phyloP scores from a whole-genome alignment of 2,329 filamentous ascomycete species.

The Colletotrichum gigasporum region DNA sequence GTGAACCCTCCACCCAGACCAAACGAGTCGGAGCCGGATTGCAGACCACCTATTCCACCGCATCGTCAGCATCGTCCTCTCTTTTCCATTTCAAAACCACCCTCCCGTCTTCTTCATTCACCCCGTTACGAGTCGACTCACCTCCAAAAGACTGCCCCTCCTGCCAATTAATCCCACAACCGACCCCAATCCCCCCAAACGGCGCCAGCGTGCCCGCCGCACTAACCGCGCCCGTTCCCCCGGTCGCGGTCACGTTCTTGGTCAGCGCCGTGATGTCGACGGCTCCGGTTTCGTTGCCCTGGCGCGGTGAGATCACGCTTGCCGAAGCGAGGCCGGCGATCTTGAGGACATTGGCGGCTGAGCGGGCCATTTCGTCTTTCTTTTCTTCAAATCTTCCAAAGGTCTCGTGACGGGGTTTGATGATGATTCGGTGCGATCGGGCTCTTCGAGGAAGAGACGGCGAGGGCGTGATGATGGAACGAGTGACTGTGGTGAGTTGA shows the following conservation, averaged over 20 bases:
- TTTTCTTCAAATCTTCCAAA: background rate
- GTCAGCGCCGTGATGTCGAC: conserved; percentile 24
- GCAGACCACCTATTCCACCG: background rate
- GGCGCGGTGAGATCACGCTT: background rate
- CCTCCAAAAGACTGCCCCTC: conserved; percentile 21
- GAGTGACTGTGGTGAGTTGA: conserved; percentile 15
- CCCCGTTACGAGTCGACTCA: too few relatives aligned
- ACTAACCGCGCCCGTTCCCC: conserved; percentile 18
- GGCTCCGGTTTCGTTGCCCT: background rate
- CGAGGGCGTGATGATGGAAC: background rate
- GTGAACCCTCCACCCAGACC: conserved; percentile 27
- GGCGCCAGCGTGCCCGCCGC: conserved; percentile 16
- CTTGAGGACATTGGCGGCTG: background rate
- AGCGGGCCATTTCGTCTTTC: conserved; percentile 1
- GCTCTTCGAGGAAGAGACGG: background rate
- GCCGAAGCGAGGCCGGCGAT: conserved; percentile 15
- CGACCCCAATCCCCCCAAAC: conserved; percentile 18
- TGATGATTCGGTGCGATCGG: background rate
- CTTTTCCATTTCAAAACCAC: background rate
- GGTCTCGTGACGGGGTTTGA: background rate
- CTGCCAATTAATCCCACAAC: conserved; percentile 24
- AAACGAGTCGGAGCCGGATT: conserved; percentile 24
- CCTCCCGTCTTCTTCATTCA: background rate
- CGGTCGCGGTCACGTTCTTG: conserved; percentile 19
- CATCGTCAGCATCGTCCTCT: background rate